Base-by-base conservation (phyloP, 306 rosid species). In the Sicyos edulis region DNA sequence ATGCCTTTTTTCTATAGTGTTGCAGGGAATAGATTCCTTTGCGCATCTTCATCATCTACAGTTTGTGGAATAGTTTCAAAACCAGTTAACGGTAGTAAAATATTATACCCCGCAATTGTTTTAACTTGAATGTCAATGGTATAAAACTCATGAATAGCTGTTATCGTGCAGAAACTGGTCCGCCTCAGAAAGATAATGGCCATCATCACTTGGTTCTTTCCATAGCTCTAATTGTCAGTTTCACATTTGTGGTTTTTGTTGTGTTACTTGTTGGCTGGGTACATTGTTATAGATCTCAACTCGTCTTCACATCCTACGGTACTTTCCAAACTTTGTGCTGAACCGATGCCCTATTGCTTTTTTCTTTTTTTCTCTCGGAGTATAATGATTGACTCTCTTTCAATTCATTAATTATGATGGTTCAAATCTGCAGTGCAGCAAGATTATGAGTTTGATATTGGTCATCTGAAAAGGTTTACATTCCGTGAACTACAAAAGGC, bases 401-500 rank as follows among this genome's bases (percentile, higher is more conserved):
- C 32, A 20, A 7, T 72, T 49, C 19, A 44, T 70, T 26, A 37
- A 16, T 13, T 59, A 54, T 79, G 2, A 2, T 3, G 6, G 2
- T 34, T 78, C 69, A 72, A 21, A 74, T 72, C 77, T 86, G 83
- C 92, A 91, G 97, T 87, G 84, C 96, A 89, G 85, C 95, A 89
- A 85, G 99, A 91, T 78, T 89, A 64, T 73, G 97, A 91, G 76
- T 85, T 91, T 73, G 92, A 88, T 71, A 89, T 91, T 51, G 89
- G 95, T 71, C 97, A 93, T 77, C 72, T 93, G 76, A 88, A 80
- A 85, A 83, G 99, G 86, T 93, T 93, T 77, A 57, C 97, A 72
- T 85, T 86, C 83, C 95, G 95, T 8, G 97, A 93, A 79, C 76
- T 93, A 78, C 99, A 91, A 88, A 67, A 53, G 59, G 95, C 97